Evolutionary conservation across 1,284 basidiomycete genomes (phyloP).

Genomic region (Apiotrichum domesticum): DNA sequence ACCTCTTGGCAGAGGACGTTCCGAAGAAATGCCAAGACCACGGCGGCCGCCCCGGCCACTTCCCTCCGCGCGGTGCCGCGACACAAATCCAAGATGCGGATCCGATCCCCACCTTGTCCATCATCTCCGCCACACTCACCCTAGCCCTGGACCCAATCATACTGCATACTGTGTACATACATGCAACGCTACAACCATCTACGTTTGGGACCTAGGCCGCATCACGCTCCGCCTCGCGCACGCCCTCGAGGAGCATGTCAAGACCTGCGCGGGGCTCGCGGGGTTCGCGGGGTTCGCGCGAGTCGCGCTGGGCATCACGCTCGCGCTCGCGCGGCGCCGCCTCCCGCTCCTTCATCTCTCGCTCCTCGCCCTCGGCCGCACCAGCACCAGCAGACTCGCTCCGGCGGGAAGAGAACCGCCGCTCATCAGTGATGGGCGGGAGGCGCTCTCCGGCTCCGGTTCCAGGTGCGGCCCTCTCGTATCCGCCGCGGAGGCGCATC

Average conservation of each 20-base stretch:
- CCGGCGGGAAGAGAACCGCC: not conserved
- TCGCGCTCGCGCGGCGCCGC: not conserved
- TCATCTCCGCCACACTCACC: no score
- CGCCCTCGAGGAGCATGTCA: slow-evolving; percentile 21
- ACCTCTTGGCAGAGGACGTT: no score
- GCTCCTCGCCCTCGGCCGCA: not conserved
- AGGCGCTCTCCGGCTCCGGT: not conserved
- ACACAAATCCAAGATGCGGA: no score
- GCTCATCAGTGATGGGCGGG: not conserved
- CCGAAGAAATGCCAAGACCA: no score
- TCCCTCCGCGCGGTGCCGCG: no score
- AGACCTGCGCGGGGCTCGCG: slow-evolving; percentile 3
- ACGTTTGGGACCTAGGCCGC: not conserved
- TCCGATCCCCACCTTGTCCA: no score
- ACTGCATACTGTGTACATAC: no score
- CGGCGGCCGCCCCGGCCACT: no score
- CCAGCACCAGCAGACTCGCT: not conserved
- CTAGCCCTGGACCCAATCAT: no score
- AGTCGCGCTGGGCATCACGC: not conserved
- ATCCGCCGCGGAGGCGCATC: not conserved
- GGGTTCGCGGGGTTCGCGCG: not conserved
- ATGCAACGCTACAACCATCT: no score
- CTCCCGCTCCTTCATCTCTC: not conserved
- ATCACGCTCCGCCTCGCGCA: slow-evolving; percentile 19
- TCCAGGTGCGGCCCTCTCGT: not conserved